These are phyloP conservation scores for Candida tetrigidarum DNA, from an alignment of 1,139 yeast species.

Conservation along the genomic window DNA sequence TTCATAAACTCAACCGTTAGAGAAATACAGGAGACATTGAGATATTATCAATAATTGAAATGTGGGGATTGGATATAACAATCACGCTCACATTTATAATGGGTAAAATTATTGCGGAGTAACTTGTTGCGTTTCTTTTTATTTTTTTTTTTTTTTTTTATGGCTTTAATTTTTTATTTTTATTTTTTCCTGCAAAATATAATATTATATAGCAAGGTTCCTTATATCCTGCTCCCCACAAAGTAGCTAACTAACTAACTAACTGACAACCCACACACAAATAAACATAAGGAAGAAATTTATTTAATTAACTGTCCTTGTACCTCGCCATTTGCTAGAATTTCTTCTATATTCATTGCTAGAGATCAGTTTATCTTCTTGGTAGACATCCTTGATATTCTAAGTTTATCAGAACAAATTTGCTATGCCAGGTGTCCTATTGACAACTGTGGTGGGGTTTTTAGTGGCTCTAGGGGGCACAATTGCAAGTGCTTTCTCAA, in stretches of 20 bases:
- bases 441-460: neutral
- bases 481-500: neutral
- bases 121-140: neutral
- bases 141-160: neutral
- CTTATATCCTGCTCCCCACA: neutral
- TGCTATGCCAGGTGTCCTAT: constrained; percentile 1
- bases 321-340: neutral
- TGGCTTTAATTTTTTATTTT: neutral
- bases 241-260: too few species aligned
- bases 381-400: neutral
- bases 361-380: neutral
- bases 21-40: too few species aligned
- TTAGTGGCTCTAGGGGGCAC: neutral
- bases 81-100: neutral
- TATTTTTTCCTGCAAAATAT: neutral
- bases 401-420: neutral
- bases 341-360: neutral
- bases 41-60: constrained; percentile 1
- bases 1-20: too few species aligned
- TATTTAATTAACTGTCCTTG: neutral
- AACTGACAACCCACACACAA: too few species aligned
- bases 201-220: neutral
- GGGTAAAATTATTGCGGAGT: neutral
- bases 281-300: neutral
- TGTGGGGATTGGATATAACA: neutral